These are phyloP conservation scores for Silybum marianum DNA, from an alignment of 129 eudicot species.

Conservation along the genomic window DNA sequence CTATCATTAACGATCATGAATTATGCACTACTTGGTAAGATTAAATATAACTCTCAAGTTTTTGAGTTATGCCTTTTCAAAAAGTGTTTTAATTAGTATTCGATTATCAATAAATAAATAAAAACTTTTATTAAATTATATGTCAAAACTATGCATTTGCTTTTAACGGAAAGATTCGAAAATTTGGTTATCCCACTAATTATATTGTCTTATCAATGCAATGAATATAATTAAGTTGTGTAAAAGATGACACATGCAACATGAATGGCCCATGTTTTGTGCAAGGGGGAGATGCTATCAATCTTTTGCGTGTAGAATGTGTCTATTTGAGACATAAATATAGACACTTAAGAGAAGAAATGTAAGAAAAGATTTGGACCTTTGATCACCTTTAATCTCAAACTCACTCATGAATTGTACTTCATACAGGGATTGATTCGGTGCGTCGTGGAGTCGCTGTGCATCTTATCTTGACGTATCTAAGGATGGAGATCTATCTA, in stretches of 20 bases:
- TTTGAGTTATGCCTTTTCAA: not conserved
- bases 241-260: conserved; percentile 24
- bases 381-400: too few species aligned
- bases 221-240: conserved; percentile 6
- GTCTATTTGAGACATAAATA: not conserved
- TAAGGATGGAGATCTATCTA: too few species aligned
- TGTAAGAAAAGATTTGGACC: too few species aligned
- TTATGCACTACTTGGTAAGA: not conserved
- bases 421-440: too few species aligned
- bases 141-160: conserved; percentile 8
- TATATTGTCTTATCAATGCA: not conserved
- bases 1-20: not conserved
- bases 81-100: not conserved
- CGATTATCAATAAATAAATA: not conserved
- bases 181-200: conserved; percentile 23
- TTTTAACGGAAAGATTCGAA: not conserved
- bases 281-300: conserved; percentile 6
- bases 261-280: conserved; percentile 35
- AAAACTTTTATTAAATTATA: not conserved
- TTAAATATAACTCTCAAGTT: not conserved
- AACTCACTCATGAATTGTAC: too few species aligned
- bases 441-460: too few species aligned
- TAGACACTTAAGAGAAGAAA: too few species aligned
- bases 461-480: too few species aligned
- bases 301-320: conserved; percentile 24